Evolutionary conservation across 306 rosid species (phyloP).

Genomic region (Quercus robur): DNA sequence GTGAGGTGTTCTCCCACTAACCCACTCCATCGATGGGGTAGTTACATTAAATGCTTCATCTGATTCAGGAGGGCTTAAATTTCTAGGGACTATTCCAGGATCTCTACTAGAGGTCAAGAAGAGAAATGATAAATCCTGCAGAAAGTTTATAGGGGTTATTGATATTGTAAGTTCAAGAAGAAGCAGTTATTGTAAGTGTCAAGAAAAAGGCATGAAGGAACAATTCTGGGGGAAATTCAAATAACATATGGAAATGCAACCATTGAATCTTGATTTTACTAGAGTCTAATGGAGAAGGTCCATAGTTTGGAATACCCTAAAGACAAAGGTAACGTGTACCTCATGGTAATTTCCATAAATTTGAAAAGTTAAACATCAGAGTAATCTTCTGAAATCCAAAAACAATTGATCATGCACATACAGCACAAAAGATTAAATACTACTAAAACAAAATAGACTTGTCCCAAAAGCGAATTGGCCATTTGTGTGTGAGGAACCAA

Average conservation of each 20-base stretch:
- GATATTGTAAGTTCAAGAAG: slow-evolving; percentile 24
- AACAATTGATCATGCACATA: not conserved
- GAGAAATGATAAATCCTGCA: slow-evolving; percentile 86
- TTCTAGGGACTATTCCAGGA: slow-evolving; percentile 94
- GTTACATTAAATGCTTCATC: slow-evolving; percentile 56
- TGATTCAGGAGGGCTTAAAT: slow-evolving; percentile 70
- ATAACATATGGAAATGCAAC: slow-evolving; percentile 15
- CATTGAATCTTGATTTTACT: not conserved
- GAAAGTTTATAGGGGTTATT: slow-evolving; percentile 21
- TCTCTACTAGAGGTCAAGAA: slow-evolving; percentile 83
- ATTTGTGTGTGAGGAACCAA: not conserved
- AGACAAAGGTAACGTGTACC: not conserved
- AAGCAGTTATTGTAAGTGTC: not conserved
- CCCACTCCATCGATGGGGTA: slow-evolving; percentile 99
- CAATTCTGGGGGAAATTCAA: slow-evolving; percentile 4
- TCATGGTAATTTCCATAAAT: not conserved
- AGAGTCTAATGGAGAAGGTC: not conserved
- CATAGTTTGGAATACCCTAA: not conserved
- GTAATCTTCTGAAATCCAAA: not conserved
- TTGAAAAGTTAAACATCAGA: not conserved
- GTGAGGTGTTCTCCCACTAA: slow-evolving; percentile 75
- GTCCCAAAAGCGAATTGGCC: not conserved
- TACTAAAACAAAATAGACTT: not conserved
- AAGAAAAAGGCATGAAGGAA: slow-evolving; percentile 3
- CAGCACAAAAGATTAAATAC: not conserved